Evolutionary conservation across 129 eudicot genomes (phyloP).

Genomic region (Artemisia annua): DNA sequence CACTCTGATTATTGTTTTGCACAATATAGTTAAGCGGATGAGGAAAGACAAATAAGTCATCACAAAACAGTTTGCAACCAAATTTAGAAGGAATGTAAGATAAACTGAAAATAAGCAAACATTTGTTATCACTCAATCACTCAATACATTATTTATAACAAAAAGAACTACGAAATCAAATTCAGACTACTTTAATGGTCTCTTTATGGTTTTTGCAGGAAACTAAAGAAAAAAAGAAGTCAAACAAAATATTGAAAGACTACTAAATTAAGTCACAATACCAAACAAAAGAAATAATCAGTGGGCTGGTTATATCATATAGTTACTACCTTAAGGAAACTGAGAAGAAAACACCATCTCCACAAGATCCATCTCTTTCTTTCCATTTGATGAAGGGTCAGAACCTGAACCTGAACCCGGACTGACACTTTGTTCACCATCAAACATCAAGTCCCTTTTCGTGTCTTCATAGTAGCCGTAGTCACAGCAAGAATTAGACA

Average conservation of each 20-base stretch:
- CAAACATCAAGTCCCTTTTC: constrained; percentile 20
- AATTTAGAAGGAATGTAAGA: too few relatives aligned
- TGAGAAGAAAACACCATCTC: constrained; percentile 59
- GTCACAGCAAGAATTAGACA: constrained; percentile 19
- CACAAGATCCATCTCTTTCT: constrained; percentile 55
- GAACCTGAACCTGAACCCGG: constrained; percentile 7
- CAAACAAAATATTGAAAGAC: constrained; percentile 7
- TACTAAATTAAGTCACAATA: neutral
- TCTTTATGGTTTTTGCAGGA: too few relatives aligned
- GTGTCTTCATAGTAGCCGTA: constrained; percentile 19
- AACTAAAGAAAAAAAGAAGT: neutral
- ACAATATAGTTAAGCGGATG: too few relatives aligned
- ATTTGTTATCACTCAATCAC: too few relatives aligned
- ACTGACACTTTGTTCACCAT: constrained; percentile 16
- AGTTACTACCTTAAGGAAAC: constrained; percentile 30
- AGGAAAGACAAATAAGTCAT: too few relatives aligned
- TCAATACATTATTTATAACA: too few relatives aligned
- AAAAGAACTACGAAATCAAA: too few relatives aligned
- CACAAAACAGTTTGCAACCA: too few relatives aligned
- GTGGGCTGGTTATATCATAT: constrained; percentile 13
- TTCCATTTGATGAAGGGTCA: constrained; percentile 20
- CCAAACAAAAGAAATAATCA: neutral
- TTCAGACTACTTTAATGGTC: too few relatives aligned
- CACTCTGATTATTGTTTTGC: too few relatives aligned
- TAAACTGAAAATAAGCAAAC: too few relatives aligned